These are phyloP conservation scores for Lasiosphaeriaceae sp. DNA, from an alignment of 495 filamentous ascomycete species.

Conservation along the genomic window DNA sequence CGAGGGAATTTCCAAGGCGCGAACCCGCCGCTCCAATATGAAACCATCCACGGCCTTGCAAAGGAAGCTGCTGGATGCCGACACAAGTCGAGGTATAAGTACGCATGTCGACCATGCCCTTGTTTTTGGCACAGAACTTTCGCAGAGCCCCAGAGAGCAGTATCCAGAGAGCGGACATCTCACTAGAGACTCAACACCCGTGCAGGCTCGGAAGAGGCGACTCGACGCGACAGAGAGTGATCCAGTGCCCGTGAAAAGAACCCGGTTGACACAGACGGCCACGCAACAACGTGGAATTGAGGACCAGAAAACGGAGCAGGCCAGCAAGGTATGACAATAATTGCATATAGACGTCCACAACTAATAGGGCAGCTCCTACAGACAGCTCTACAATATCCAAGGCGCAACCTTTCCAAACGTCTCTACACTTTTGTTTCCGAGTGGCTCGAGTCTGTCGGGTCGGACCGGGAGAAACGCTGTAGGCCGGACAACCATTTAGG, in stretches of 20 bases:
- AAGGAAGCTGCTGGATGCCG: constrained; percentile 17
- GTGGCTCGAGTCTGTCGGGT: constrained; percentile 29
- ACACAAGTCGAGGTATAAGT: constrained; percentile 14
- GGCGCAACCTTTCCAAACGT: constrained; percentile 22
- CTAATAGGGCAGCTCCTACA: constrained; percentile 14
- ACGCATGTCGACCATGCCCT: constrained; percentile 9
- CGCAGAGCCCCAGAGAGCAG: constrained; percentile 15
- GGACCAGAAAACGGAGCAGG: constrained; percentile 20
- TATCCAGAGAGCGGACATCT: constrained; percentile 12
- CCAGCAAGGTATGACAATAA: constrained; percentile 12
- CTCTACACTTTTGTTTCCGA: constrained; percentile 25
- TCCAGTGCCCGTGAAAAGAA: constrained; percentile 20
- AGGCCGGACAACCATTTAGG: not conserved
- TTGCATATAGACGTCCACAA: not conserved
- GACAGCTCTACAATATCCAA: constrained; percentile 21
- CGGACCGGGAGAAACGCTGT: constrained; percentile 3
- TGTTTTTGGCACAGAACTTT: constrained; percentile 22
- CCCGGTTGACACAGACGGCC: constrained; percentile 19
- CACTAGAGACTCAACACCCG: constrained; percentile 12
- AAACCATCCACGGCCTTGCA: constrained; percentile 17
- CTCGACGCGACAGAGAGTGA: constrained; percentile 18
- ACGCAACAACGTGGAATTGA: constrained; percentile 16
- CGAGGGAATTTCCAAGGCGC: constrained; percentile 18
- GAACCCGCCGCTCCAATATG: constrained; percentile 13
- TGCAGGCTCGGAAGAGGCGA: constrained; percentile 17